Conservation (phyloP, 768 basidiomycete species). For the Hygrophoropsis aurantiaca region DNA sequence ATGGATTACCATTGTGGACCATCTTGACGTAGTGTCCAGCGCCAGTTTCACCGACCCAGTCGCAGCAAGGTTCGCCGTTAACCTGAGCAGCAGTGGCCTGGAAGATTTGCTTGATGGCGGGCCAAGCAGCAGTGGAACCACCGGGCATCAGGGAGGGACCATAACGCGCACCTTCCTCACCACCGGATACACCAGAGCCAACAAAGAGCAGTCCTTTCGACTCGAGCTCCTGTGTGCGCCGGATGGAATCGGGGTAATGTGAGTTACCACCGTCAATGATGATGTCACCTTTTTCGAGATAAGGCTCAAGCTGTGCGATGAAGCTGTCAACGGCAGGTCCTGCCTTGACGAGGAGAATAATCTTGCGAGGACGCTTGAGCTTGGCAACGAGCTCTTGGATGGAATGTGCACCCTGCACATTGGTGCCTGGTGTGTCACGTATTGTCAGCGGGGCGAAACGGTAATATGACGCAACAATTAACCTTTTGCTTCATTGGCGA, state of each 20-base stretch:
- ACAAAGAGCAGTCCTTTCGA: slow-evolving; percentile 94
- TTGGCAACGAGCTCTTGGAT: slow-evolving; percentile 88
- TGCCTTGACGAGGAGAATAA: slow-evolving; percentile 98
- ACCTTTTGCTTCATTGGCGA: slow-evolving; percentile 98
- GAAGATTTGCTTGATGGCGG: slow-evolving; percentile 96
- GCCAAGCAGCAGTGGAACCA: slow-evolving; percentile 93
- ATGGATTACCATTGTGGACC: slow-evolving; percentile 86
- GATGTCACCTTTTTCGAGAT: slow-evolving; percentile 95
- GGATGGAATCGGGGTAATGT: slow-evolving; percentile 97
- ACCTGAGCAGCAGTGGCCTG: slow-evolving; percentile 96
- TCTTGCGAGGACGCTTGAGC: slow-evolving; percentile 94
- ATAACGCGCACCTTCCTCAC: slow-evolving; percentile 96
- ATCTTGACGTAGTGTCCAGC: slow-evolving; percentile 99
- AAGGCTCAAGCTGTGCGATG: slow-evolving; percentile 84
- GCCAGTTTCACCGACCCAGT: slow-evolving; percentile 98
- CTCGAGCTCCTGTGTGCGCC: slow-evolving; percentile 91
- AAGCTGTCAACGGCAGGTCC: slow-evolving; percentile 95
- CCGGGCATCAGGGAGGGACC: slow-evolving; percentile 99
- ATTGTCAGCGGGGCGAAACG: slow-evolving; percentile 16
- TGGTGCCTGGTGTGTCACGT: slow-evolving; percentile 66
- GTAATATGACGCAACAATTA: slow-evolving; percentile 31
- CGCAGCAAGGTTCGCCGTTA: slow-evolving; percentile 95
- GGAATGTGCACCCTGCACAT: slow-evolving; percentile 92
- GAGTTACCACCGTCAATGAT: slow-evolving; percentile 99
- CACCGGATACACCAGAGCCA: slow-evolving; percentile 98